Conservation (phyloP, 495 filamentous ascomycete genomes). For the Clohesyomyces aquaticus region DNA sequence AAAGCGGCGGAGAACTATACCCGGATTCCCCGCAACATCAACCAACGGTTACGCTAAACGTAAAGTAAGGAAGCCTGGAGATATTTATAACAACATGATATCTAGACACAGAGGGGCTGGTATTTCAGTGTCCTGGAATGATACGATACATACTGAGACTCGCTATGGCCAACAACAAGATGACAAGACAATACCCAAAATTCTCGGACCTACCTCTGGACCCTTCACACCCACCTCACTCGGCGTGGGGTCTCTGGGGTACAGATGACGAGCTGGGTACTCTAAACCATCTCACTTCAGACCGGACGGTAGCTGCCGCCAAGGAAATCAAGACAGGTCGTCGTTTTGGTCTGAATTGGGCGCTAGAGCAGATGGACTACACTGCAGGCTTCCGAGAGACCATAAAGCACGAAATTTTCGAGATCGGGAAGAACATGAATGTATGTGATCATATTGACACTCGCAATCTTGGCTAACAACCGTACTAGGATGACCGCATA, state of each 20-base stretch:
- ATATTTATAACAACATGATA: too few relatives aligned
- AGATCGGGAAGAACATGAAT: constrained; percentile 28
- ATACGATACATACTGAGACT: too few relatives aligned
- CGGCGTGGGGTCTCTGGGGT: constrained; percentile 38
- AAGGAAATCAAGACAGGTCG: constrained; percentile 35
- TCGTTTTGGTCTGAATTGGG: constrained; percentile 33
- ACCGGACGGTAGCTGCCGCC: constrained; percentile 26
- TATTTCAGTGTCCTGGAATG: too few relatives aligned
- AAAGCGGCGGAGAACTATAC: constrained; percentile 22
- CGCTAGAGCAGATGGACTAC: constrained; percentile 33
- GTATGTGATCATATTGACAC: constrained; percentile 5
- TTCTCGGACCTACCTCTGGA: constrained; percentile 34
- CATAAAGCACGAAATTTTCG: constrained; percentile 34
- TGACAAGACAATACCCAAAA: constrained; percentile 28
- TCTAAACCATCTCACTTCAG: constrained; percentile 35
- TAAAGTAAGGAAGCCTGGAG: too few relatives aligned
- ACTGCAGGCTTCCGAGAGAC: constrained; percentile 30
- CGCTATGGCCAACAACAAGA: constrained; percentile 14
- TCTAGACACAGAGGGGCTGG: too few relatives aligned
- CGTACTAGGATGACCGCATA: constrained; percentile 26
- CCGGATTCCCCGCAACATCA: constrained; percentile 7
- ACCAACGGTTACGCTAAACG: too few relatives aligned
- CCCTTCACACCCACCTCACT: constrained; percentile 25
- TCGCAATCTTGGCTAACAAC: background rate
- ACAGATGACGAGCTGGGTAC: constrained; percentile 35